phyloP scores from a whole-genome alignment of 208 protist species.

The Endotrypanum monterogeii region DNA sequence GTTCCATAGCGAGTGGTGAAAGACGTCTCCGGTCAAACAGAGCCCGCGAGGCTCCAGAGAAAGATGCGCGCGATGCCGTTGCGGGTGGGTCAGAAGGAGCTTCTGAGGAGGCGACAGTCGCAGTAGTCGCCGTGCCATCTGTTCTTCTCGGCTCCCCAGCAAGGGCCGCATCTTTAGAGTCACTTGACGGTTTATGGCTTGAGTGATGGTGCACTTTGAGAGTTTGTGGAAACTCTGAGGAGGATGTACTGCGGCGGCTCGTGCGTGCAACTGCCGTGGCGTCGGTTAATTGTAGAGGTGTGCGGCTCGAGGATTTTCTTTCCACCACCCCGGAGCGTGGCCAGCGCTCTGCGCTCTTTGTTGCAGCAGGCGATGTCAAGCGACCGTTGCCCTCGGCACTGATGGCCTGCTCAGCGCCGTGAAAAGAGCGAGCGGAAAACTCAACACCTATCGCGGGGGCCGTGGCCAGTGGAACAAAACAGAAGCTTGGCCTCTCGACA shows the following conservation, averaged over 20 bases:
- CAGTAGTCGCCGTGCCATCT: not conserved
- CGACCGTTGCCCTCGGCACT: no score
- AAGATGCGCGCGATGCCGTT: not conserved
- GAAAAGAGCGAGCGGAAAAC: slow-evolving; percentile 3
- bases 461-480: slow-evolving; percentile 30
- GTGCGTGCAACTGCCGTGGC: not conserved
- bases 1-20: slow-evolving; percentile 1
- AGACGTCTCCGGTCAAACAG: slow-evolving; percentile 1
- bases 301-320: not conserved
- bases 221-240: not conserved
- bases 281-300: not conserved
- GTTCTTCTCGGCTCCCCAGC: not conserved
- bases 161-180: not conserved
- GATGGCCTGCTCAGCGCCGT: not conserved
- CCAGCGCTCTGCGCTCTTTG: not conserved
- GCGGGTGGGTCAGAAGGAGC: not conserved
- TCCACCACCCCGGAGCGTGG: not conserved
- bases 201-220: not conserved
- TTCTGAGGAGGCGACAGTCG: not conserved
- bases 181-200: not conserved
- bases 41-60: slow-evolving; percentile 10
- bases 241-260: not conserved
- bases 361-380: not conserved
- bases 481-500: not conserved
- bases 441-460: slow-evolving; percentile 15